These are phyloP conservation scores for Zalaria obscura DNA, from an alignment of 2,329 filamentous ascomycete species.

Conservation along the genomic window DNA sequence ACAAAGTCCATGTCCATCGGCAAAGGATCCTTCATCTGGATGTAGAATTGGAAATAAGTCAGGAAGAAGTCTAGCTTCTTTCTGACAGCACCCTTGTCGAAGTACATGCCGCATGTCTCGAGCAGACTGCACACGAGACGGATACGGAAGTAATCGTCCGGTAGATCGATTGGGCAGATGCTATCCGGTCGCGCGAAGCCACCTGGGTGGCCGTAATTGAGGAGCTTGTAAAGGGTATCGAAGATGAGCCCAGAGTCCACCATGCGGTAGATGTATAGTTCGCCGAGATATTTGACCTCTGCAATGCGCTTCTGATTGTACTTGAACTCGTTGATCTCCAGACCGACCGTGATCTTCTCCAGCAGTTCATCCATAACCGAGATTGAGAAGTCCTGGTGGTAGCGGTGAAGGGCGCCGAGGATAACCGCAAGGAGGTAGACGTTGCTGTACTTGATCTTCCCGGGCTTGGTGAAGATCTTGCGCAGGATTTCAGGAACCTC, in stretches of 20 bases:
- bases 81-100: conserved; percentile 80
- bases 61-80: conserved; percentile 98
- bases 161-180: conserved; percentile 65
- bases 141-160: conserved; percentile 93
- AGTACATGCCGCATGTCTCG: conserved; percentile 93
- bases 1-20: conserved; percentile 98
- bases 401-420: conserved; percentile 74
- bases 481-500: conserved; percentile 70
- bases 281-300: conserved; percentile 90
- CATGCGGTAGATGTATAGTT: conserved; percentile 96
- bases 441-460: conserved; percentile 95
- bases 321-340: conserved; percentile 95
- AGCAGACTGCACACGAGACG: conserved; percentile 78
- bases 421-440: conserved; percentile 87
- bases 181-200: conserved; percentile 70
- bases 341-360: conserved; percentile 72
- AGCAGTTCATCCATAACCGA: conserved; percentile 84
- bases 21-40: conserved; percentile 73
- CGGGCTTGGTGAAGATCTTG: conserved; percentile 90
- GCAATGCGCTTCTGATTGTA: conserved; percentile 90
- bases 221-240: conserved; percentile 84
- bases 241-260: conserved; percentile 92
- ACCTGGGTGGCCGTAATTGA: conserved; percentile 77
- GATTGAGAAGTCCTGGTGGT: conserved; percentile 83
- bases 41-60: conserved; percentile 94